These are phyloP conservation scores for Taphrina communis DNA, from an alignment of 1,139 yeast genomes.

Conservation along the genomic window DNA sequence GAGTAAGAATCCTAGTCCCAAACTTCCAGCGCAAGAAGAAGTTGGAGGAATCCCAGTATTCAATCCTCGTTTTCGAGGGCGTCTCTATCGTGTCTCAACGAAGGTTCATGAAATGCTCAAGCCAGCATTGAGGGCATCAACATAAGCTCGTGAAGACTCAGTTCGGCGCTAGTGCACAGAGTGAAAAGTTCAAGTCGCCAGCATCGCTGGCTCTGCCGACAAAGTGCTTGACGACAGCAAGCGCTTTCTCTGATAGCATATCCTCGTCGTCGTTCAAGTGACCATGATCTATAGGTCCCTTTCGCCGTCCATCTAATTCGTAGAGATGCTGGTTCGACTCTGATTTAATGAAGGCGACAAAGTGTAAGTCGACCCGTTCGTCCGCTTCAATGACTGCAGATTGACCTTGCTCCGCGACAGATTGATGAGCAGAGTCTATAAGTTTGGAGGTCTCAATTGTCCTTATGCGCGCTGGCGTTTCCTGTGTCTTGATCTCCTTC, in stretches of 20 bases:
- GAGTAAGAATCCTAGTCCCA: too few relatives aligned
- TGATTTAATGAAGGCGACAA: constrained; percentile 72
- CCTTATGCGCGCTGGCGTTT: constrained; percentile 55
- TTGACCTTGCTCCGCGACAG: constrained; percentile 71
- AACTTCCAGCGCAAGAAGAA: too few relatives aligned
- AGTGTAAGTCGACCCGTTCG: constrained; percentile 73
- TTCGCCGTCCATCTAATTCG: constrained; percentile 88
- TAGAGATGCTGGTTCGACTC: constrained; percentile 58
- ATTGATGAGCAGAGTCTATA: constrained; percentile 64
- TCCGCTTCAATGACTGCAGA: constrained; percentile 79
- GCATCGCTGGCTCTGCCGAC: constrained; percentile 56
- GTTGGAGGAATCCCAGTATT: too few relatives aligned
- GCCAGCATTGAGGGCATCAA: too few relatives aligned
- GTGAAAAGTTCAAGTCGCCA: constrained; percentile 50
- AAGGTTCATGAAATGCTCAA: too few relatives aligned
- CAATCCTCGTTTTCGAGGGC: too few relatives aligned
- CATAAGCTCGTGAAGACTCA: not conserved
- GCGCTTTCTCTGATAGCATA: constrained; percentile 60
- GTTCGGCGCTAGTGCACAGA: constrained; percentile 51
- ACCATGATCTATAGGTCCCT: constrained; percentile 76
- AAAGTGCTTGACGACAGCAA: constrained; percentile 67
- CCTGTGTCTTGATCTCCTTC: constrained; percentile 48
- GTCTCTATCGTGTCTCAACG: too few relatives aligned
- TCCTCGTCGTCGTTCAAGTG: constrained; percentile 56
- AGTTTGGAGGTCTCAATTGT: constrained; percentile 57